Percentiles rank a stretch among this genome's conserved stretches.
Conservation (phyloP, 306 rosid species). For the Arachis stenosperma region DNA sequence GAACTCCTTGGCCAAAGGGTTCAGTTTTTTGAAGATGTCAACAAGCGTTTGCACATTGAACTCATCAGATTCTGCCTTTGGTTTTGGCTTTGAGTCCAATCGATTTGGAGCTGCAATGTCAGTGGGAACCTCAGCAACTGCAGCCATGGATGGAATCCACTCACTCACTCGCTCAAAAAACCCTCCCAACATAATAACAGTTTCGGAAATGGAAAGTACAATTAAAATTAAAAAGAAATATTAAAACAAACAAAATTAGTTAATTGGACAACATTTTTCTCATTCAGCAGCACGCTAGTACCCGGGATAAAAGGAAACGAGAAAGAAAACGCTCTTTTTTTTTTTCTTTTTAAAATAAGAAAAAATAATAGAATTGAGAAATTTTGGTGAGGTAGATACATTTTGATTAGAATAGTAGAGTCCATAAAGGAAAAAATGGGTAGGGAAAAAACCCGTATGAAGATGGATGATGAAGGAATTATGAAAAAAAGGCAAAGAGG, state of each 20-base stretch:
- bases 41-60: slow-evolving; percentile 73
- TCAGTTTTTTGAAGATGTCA: slow-evolving; percentile 77
- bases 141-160: slow-evolving; percentile 71
- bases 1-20: slow-evolving; percentile 83
- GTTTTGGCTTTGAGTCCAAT: slow-evolving; percentile 46
- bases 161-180: slow-evolving; percentile 13
- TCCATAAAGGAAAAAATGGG: background rate
- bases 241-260: background rate
- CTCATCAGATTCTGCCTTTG: slow-evolving; percentile 52
- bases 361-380: background rate
- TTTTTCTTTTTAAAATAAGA: background rate
- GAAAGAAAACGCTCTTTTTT: no score
- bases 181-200: background rate
- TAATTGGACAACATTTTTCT: background rate
- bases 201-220: background rate
- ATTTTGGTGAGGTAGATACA: background rate
- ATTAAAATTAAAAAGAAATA: background rate
- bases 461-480: background rate
- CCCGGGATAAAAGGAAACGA: background rate
- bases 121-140: slow-evolving; percentile 66
- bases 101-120: slow-evolving; percentile 55
- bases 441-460: background rate
- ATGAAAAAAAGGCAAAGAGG: background rate
- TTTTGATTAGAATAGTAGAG: background rate
- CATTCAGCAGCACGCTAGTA: background rate